A percentile compares a stretch with the other conserved stretches of the same genome.
These are phyloP conservation scores for Nannizziopsis arthrosporioides DNA, from an alignment of 2,329 filamentous ascomycete genomes.

Conservation along the genomic window DNA sequence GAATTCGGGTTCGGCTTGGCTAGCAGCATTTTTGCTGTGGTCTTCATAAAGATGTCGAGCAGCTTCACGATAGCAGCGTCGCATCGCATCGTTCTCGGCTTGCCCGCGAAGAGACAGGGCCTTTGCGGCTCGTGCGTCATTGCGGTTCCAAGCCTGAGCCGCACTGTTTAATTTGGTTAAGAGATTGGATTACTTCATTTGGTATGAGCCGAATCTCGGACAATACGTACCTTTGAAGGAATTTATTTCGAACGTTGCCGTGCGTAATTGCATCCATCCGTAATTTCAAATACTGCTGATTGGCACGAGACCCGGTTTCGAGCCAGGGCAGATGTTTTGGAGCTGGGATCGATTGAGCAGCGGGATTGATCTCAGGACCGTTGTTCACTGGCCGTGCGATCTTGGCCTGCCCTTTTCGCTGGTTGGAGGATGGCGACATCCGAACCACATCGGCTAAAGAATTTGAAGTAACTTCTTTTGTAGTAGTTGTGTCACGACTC, in stretches of 20 bases:
- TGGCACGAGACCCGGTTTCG: conserved; percentile 80
- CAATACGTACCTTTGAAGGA: conserved; percentile 64
- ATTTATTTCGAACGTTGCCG: conserved; percentile 91
- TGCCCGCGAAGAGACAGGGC: conserved; percentile 87
- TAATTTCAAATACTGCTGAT: conserved; percentile 89
- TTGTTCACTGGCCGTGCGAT: conserved; percentile 51
- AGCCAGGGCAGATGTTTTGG: conserved; percentile 94
- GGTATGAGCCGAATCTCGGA: neutral
- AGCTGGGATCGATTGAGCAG: conserved; percentile 70
- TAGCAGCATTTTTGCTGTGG: conserved; percentile 59
- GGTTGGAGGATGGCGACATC: conserved; percentile 73
- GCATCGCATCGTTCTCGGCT: conserved; percentile 94
- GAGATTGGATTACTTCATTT: neutral
- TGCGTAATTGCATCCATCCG: conserved; percentile 95
- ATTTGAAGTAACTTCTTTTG: conserved; percentile 59
- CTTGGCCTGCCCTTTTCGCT: conserved; percentile 44
- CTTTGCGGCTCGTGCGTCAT: conserved; percentile 91
- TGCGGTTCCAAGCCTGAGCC: conserved; percentile 96
- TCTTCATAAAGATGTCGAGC: conserved; percentile 86
- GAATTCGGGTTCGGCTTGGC: conserved; percentile 51
- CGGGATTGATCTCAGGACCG: conserved; percentile 63
- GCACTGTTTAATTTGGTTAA: conserved; percentile 46
- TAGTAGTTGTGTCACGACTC: conserved; percentile 43
- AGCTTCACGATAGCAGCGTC: conserved; percentile 89
- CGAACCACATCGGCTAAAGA: conserved; percentile 90